phyloP scores from a whole-genome alignment of 805 yeast species.

The Brettanomyces sp. region DNA sequence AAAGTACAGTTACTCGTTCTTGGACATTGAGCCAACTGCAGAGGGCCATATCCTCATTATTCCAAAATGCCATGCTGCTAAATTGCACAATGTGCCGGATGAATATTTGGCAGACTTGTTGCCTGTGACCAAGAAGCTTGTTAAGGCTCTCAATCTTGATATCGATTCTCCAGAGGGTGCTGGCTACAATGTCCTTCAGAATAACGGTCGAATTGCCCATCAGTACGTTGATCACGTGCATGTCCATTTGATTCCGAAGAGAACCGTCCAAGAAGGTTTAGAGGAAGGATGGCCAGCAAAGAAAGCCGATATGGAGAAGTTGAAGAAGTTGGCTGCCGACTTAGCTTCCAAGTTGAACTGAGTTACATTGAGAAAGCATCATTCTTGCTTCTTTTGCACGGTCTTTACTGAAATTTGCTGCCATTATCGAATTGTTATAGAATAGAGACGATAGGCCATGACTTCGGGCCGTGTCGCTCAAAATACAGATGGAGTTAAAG shows the following conservation, averaged over 20 bases:
- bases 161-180: slow-evolving; percentile 53
- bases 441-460: too few species aligned
- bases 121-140: slow-evolving; percentile 82
- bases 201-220: slow-evolving; percentile 92
- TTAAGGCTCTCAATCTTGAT: slow-evolving; percentile 59
- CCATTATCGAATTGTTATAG: too few species aligned
- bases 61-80: slow-evolving; percentile 91
- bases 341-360: slow-evolving; percentile 32
- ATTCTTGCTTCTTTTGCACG: too few species aligned
- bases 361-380: neutral
- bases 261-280: slow-evolving; percentile 62
- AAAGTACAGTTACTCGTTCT: slow-evolving; percentile 67
- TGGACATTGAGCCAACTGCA: slow-evolving; percentile 90
- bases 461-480: too few species aligned
- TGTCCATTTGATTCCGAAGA: slow-evolving; percentile 92
- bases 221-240: slow-evolving; percentile 95
- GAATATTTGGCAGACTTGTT: slow-evolving; percentile 78
- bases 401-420: too few species aligned
- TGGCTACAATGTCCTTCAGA: slow-evolving; percentile 85
- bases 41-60: slow-evolving; percentile 83
- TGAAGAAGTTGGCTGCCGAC: slow-evolving; percentile 59
- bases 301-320: slow-evolving; percentile 62
- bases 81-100: slow-evolving; percentile 86
- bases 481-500: too few species aligned
- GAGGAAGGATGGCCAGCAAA: slow-evolving; percentile 93